Base-by-base conservation (phyloP, 2,329 filamentous ascomycete species). In the Tolypocladium tundrense region DNA sequence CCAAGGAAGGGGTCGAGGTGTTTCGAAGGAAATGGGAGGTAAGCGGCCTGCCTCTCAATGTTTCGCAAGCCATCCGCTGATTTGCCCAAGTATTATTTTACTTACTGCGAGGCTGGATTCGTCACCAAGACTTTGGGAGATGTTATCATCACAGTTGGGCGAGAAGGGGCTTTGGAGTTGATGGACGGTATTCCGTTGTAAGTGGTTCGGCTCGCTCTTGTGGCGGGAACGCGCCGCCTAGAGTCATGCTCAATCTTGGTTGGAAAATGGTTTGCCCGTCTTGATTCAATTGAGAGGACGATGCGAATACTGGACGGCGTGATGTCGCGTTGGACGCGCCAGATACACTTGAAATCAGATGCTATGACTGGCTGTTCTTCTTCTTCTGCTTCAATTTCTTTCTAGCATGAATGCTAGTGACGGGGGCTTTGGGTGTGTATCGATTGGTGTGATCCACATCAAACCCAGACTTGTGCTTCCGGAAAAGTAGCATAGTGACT, bases 401-500 rank as follows among this genome's bases (percentile, higher is more conserved):
- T 57, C 73, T 72, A 57, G 76, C 74, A 9, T 60, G 61, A 21
- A 63, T 63, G 2, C 60, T 63, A 48, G 56, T n/a, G n/a, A 57
- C 19, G 10, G 56, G 21, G 35, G 62, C 58, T 57, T 65, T 73
- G 8, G 74, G 68, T 4, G 80, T 77, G 70, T 82, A 94, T 58
- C 82, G 84, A 70, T 84, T 86, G 58, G 86, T 77, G 70, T 91
- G 85, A 69, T 96, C 90, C 58, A 85, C 77, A 69, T 97, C 94
- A 68, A 99, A 97, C 0, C 81, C 88, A 21, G 86, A 79, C 75
- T 97, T 97, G 70, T 91, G 84, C 63, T 85, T 83, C 61, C 89
- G 81, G 68, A 96, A 97, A 48, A 99, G 75, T 58, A 93, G 75
- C 91, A 99, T 97, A 0, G 91, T 87, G 6, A 90, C 91, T 63